Evolutionary conservation across 768 basidiomycete genomes (phyloP), one percentile per base, ranked within the genome.

Genomic region (Leccinum fibrillosum): DNA sequence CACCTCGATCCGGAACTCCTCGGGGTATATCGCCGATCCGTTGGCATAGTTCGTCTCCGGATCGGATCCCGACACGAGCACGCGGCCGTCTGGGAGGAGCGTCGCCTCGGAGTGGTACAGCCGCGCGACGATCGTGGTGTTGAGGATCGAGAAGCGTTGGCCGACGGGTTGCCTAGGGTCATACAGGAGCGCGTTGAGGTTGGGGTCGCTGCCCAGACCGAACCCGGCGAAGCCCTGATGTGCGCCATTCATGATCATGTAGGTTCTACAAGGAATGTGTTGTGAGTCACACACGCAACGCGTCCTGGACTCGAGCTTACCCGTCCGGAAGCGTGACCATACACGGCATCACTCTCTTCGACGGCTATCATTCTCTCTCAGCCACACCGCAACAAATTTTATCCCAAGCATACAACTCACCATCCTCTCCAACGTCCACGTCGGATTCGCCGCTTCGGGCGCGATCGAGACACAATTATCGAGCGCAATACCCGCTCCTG

Each of bases 381-480:
- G 56, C 58, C 51, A 1, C 19, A 19, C 52, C 17, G 4, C 0
- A 10, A 23, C 49, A 49, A 49, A 21, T 21, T 21, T 21, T 21
- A 21, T 21, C 21, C 1, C 84, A 8, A 4, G 39, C 37, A 42
- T 45, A 35, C 30, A 11, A 71, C 84, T 49, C 44, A 89, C 90
- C 90, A 92, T 92, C 50, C 90, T 82, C 67, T 92, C 90, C 9
- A 92, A 35, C 0, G 77, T 78, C 90, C 90, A 92, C 1, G 79
- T 79, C 1, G 88, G 69, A 52, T 86, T 84, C 1, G 67, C 47
- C 0, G 65, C 82, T 65, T 92, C 90, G 0, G 90, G 90, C 25
- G 79, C 72, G 25, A 86, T 90, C 1, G 79, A 74, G 12, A 90
- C 80, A 63, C 90, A 92, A 62, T 89, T 90, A 64, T 90, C 89